These are phyloP conservation scores for Ceriops zippeliana DNA, from an alignment of 345 rosid species.

Conservation along the genomic window DNA sequence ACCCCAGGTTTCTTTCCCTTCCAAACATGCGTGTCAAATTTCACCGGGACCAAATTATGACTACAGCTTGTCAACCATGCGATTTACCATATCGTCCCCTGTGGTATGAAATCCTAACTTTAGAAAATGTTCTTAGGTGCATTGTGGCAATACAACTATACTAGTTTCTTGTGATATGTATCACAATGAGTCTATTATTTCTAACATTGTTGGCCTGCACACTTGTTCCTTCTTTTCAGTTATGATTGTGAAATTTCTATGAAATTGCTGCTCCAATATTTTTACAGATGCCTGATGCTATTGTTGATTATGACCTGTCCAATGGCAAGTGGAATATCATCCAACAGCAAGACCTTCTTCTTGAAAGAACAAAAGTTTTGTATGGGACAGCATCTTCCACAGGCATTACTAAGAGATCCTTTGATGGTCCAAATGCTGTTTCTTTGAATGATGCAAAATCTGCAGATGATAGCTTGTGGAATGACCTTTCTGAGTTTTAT, in stretches of 20 bases:
- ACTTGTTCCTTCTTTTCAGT: not conserved
- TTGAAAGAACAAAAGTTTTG: constrained; percentile 79
- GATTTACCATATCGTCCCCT: constrained; percentile 83
- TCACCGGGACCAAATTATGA: constrained; percentile 86
- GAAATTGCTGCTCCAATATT: constrained; percentile 2
- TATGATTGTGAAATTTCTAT: constrained; percentile 3
- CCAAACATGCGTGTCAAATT: constrained; percentile 71
- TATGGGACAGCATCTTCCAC: constrained; percentile 65
- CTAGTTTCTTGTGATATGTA: too few relatives aligned
- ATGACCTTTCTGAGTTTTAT: constrained; percentile 87
- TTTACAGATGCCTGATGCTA: constrained; percentile 88
- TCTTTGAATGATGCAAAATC: constrained; percentile 39
- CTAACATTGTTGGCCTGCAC: too few relatives aligned
- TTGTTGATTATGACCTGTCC: constrained; percentile 83
- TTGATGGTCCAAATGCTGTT: constrained; percentile 28
- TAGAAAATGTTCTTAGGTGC: not conserved
- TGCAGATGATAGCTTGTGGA: constrained; percentile 72
- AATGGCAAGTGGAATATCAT: constrained; percentile 81
- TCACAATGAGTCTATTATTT: too few relatives aligned
- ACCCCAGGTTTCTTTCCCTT: constrained; percentile 74
- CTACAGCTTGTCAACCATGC: constrained; percentile 66
- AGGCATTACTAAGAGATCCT: constrained; percentile 33
- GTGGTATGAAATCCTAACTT: constrained; percentile 51
- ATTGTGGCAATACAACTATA: not conserved
- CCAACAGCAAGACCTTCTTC: constrained; percentile 94